These are phyloP conservation scores for Turritis glabra DNA, from an alignment of 345 rosid genomes.

Conservation along the genomic window DNA sequence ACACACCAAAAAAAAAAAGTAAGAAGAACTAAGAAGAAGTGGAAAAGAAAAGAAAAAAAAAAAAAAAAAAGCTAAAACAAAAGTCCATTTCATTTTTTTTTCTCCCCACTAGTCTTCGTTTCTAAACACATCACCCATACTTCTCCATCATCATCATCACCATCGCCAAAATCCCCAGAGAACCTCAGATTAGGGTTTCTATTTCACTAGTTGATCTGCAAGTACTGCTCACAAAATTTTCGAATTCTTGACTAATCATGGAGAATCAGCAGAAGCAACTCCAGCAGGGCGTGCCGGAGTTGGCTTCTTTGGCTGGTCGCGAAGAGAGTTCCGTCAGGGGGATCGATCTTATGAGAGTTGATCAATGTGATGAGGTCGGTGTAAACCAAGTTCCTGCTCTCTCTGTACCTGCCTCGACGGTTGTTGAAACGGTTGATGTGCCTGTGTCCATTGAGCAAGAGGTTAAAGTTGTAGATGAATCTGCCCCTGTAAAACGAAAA, in stretches of 20 bases:
- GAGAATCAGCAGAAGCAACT: constrained; percentile 42
- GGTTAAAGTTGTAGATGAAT: constrained; percentile 27
- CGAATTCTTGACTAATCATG: constrained; percentile 37
- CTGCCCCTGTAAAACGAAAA: constrained; percentile 51
- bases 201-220: constrained; percentile 19
- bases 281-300: constrained; percentile 26
- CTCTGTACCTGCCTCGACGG: constrained; percentile 35
- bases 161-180: constrained; percentile 37
- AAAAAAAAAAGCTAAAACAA: constrained; percentile 8
- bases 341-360: constrained; percentile 51
- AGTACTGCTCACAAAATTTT: background rate
- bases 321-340: constrained; percentile 37
- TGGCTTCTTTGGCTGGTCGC: constrained; percentile 23
- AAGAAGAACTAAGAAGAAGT: constrained; percentile 1
- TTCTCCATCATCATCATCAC: constrained; percentile 26
- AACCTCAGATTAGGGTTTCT: constrained; percentile 63
- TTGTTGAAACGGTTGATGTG: background rate
- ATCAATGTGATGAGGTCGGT: constrained; percentile 53
- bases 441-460: constrained; percentile 19
- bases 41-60: background rate
- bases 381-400: constrained; percentile 47
- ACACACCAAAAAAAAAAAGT: no score
- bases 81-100: constrained; percentile 42
- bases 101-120: constrained; percentile 39
- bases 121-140: constrained; percentile 26